A percentile compares a stretch with the other conserved stretches of the same genome.
Evolutionary conservation across 208 protist genomes (phyloP).

Genomic region (Acanthamoeba healyi): DNA sequence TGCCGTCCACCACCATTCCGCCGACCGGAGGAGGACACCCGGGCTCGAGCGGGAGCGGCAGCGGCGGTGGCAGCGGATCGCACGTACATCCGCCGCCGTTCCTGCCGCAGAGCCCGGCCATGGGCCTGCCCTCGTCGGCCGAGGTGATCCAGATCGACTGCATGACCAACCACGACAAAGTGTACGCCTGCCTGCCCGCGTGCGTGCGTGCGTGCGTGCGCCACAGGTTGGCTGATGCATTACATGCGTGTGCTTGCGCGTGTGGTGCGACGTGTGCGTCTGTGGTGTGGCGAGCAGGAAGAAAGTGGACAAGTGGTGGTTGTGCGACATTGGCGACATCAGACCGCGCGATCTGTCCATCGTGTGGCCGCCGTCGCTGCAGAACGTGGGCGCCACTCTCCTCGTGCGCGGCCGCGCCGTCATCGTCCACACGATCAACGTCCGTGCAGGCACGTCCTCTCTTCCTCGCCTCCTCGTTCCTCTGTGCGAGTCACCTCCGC

Average conservation of each 20-base stretch:
- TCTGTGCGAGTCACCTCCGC: too few species aligned
- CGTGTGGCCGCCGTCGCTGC: conserved; percentile 37
- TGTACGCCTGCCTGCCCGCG: not conserved
- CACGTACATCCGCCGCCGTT: not conserved
- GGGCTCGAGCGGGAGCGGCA: too few species aligned
- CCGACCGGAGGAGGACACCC: too few species aligned
- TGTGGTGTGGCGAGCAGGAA: not conserved
- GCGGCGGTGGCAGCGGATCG: not conserved
- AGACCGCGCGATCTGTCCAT: conserved; percentile 23
- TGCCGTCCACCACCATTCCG: not conserved
- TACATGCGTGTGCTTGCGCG: too few species aligned
- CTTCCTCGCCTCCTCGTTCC: not conserved
- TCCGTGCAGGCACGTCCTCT: not conserved
- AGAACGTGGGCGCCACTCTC: conserved; percentile 22
- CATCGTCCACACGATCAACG: conserved; percentile 5
- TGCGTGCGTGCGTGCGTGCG: too few species aligned
- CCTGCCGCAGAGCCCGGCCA: conserved; percentile 22
- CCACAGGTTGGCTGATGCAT: too few species aligned
- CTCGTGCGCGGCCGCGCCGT: not conserved
- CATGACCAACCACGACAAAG: conserved; percentile 26
- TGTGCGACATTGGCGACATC: conserved; percentile 11
- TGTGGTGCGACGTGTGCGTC: too few species aligned
- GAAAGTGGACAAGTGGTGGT: conserved; percentile 35
- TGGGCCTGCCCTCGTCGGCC: conserved; percentile 1
- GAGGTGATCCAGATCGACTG: conserved; percentile 33